Evolutionary conservation across 805 yeast species (phyloP).

Genomic region (Lachancea quebecensis): DNA sequence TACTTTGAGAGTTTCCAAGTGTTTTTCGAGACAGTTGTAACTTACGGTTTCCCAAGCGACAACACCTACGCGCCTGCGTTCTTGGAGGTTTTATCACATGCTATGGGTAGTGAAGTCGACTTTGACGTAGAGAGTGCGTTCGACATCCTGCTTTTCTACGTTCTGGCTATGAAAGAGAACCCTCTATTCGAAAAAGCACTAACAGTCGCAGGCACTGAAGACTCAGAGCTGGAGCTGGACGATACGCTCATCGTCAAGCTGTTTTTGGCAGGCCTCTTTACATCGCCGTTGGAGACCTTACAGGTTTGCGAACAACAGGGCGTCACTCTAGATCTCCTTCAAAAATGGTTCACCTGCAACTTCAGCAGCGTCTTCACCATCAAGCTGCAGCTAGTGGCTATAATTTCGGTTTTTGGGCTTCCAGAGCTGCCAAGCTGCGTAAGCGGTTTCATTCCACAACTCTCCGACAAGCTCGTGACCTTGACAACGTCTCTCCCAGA

Average conservation of each 20-base stretch:
- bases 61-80: slow-evolving; percentile 25
- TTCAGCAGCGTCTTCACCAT: slow-evolving; percentile 69
- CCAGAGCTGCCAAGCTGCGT: slow-evolving; percentile 36
- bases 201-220: slow-evolving; percentile 29
- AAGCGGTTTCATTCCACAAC: slow-evolving; percentile 37
- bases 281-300: slow-evolving; percentile 53
- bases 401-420: slow-evolving; percentile 43
- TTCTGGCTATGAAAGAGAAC: slow-evolving; percentile 29
- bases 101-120: slow-evolving; percentile 32
- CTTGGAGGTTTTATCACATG: slow-evolving; percentile 22
- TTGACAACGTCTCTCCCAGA: slow-evolving; percentile 58
- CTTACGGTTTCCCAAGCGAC: slow-evolving; percentile 42
- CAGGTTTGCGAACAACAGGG: slow-evolving; percentile 41
- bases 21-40: slow-evolving; percentile 49
- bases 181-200: slow-evolving; percentile 25
- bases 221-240: slow-evolving; percentile 26
- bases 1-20: slow-evolving; percentile 50
- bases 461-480: slow-evolving; percentile 45
- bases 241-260: slow-evolving; percentile 49
- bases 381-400: slow-evolving; percentile 64
- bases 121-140: slow-evolving; percentile 34
- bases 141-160: slow-evolving; percentile 28
- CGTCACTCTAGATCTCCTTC: slow-evolving; percentile 44
- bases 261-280: slow-evolving; percentile 54
- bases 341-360: slow-evolving; percentile 54